These are phyloP conservation scores for Arthrobotrys conoides DNA, from an alignment of 2,329 filamentous ascomycete species.

Conservation along the genomic window DNA sequence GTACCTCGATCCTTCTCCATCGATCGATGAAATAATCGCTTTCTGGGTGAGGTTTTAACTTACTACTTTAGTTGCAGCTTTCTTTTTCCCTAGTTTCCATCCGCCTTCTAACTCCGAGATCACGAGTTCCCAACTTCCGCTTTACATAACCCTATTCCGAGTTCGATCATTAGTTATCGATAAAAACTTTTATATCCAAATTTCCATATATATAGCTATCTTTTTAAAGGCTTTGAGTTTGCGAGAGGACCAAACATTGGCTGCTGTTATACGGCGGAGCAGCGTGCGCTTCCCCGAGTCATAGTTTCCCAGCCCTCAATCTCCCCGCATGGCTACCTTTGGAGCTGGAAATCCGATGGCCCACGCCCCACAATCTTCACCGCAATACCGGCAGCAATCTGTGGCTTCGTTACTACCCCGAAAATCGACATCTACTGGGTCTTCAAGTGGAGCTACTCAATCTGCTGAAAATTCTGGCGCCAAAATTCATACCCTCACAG, in stretches of 20 bases:
- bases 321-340: conserved; percentile 61
- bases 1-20: conserved; percentile 19
- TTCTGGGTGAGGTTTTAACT: conserved; percentile 46
- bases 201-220: conserved; percentile 6
- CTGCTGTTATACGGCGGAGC: conserved; percentile 8
- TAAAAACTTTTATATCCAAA: conserved; percentile 12
- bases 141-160: conserved; percentile 24
- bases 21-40: conserved; percentile 3
- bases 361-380: conserved; percentile 52
- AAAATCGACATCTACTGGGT: conserved; percentile 44
- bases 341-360: conserved; percentile 45
- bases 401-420: conserved; percentile 58
- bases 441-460: conserved; percentile 41
- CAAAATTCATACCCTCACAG: conserved; percentile 69
- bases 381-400: conserved; percentile 52
- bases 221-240: conserved; percentile 4
- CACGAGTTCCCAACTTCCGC: conserved; percentile 46
- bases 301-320: conserved; percentile 25
- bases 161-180: conserved; percentile 21
- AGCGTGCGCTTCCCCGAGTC: conserved; percentile 21
- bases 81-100: conserved; percentile 41
- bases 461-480: conserved; percentile 33
- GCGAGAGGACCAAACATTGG: conserved; percentile 25
- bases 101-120: conserved; percentile 52
- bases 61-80: conserved; percentile 38